Conservation (phyloP, 371 early-diverging fungal genomes). For the Apophysomyces variabilis region DNA sequence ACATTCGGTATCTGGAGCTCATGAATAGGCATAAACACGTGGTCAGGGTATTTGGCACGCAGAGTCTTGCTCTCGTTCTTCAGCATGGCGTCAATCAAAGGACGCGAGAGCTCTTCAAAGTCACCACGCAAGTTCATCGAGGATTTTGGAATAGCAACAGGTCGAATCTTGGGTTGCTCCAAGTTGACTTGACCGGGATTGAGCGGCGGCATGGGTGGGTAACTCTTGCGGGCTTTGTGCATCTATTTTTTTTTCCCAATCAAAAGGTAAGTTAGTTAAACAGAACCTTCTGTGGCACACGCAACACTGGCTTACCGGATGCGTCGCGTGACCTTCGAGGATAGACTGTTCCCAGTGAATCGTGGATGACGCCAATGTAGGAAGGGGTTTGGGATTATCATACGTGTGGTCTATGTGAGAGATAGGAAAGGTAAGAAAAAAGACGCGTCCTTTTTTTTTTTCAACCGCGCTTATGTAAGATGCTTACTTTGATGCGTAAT, state of each 20-base stretch:
- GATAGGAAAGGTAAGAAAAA: background rate
- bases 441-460: background rate
- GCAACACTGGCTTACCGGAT: conserved; percentile 60
- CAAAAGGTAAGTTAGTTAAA: background rate
- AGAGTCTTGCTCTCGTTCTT: conserved; percentile 19
- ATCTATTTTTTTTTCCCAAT: conserved; percentile 40
- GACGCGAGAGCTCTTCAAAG: conserved; percentile 43
- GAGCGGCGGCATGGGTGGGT: conserved; percentile 61
- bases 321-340: conserved; percentile 80
- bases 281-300: background rate
- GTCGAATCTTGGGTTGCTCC: conserved; percentile 50
- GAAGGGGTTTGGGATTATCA: conserved; percentile 52
- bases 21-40: conserved; percentile 67
- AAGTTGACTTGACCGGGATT: conserved; percentile 48
- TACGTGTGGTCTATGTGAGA: conserved; percentile 50
- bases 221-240: conserved; percentile 70
- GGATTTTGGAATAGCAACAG: conserved; percentile 57
- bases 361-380: conserved; percentile 47
- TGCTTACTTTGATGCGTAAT: conserved; percentile 53
- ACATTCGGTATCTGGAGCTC: conserved; percentile 71
- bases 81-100: conserved; percentile 39
- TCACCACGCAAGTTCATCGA: conserved; percentile 57
- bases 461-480: background rate
- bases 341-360: conserved; percentile 79
- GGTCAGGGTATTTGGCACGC: conserved; percentile 23